Conservation (phyloP, 2,329 filamentous ascomycete species). For the Salinomyces thailandicus region DNA sequence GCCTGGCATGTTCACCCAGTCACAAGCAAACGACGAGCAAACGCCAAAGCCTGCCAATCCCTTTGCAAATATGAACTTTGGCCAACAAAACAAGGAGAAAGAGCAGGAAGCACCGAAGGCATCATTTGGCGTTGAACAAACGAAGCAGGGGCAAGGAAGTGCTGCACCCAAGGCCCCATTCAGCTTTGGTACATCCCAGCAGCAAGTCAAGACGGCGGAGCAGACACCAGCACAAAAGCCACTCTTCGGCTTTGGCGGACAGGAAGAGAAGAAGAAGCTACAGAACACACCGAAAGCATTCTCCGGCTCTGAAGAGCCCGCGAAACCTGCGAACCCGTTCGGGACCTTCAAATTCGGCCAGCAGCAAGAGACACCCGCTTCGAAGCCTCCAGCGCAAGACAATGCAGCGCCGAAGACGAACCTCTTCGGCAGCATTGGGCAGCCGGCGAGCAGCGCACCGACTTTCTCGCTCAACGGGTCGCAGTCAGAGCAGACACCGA, state of each 20-base stretch:
- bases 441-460: constrained; percentile 1
- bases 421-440: constrained; percentile 7
- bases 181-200: not conserved
- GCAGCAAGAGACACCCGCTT: constrained; percentile 2
- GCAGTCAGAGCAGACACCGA: not conserved
- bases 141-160: not conserved
- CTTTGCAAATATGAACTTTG: constrained; percentile 6
- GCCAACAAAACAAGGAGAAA: constrained; percentile 4
- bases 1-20: constrained; percentile 8
- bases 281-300: constrained; percentile 6
- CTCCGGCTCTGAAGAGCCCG: not conserved
- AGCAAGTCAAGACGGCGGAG: not conserved
- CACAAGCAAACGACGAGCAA: constrained; percentile 3
- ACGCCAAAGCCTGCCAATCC: constrained; percentile 6
- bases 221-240: constrained; percentile 2
- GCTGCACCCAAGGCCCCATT: not conserved
- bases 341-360: constrained; percentile 2
- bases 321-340: constrained; percentile 1
- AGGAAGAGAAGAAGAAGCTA: constrained; percentile 4
- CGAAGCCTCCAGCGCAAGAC: constrained; percentile 3
- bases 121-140: not conserved
- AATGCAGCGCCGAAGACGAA: not conserved
- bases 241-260: not conserved
- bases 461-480: no score
- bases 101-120: constrained; percentile 3